phyloP scores from a whole-genome alignment of 1,139 yeast genomes.

The Geotrichum australiense region DNA sequence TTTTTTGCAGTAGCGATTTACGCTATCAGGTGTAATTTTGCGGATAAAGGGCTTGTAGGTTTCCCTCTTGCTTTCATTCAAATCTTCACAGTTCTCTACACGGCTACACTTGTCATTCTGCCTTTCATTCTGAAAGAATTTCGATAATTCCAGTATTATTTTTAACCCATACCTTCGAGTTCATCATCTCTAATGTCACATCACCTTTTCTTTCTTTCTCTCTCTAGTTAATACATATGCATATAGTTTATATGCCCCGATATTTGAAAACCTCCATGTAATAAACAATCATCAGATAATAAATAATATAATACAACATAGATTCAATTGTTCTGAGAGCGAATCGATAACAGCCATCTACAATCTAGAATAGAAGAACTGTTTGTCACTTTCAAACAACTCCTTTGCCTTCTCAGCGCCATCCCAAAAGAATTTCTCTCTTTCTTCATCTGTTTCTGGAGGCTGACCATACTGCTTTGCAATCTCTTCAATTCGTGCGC shows the following conservation, averaged over 20 bases:
- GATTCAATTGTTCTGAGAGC: no score
- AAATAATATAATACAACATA: no score
- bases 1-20: slow-evolving; percentile 88
- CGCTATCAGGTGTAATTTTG: slow-evolving; percentile 64
- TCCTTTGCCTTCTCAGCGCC: slow-evolving; percentile 9
- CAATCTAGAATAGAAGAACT: slow-evolving; percentile 6
- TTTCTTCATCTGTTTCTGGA: slow-evolving; percentile 8
- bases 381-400: slow-evolving; percentile 11
- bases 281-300: no score
- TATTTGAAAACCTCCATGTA: no score
- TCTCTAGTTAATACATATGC: neutral
- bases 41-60: slow-evolving; percentile 56
- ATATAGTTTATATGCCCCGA: no score
- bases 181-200: neutral
- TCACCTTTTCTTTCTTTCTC: neutral
- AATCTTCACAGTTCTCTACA: slow-evolving; percentile 57
- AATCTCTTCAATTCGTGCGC: slow-evolving; percentile 14
- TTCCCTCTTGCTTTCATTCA: slow-evolving; percentile 69
- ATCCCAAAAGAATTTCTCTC: slow-evolving; percentile 11
- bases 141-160: slow-evolving; percentile 22
- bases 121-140: slow-evolving; percentile 27
- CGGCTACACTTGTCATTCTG: slow-evolving; percentile 66
- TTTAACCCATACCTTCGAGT: no score
- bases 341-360: no score
- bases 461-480: slow-evolving; percentile 5